Evolutionary conservation across 352 stramenopile species (phyloP), one percentile per base, ranked within the genome.

Genomic region (Globisporangium splendens): DNA sequence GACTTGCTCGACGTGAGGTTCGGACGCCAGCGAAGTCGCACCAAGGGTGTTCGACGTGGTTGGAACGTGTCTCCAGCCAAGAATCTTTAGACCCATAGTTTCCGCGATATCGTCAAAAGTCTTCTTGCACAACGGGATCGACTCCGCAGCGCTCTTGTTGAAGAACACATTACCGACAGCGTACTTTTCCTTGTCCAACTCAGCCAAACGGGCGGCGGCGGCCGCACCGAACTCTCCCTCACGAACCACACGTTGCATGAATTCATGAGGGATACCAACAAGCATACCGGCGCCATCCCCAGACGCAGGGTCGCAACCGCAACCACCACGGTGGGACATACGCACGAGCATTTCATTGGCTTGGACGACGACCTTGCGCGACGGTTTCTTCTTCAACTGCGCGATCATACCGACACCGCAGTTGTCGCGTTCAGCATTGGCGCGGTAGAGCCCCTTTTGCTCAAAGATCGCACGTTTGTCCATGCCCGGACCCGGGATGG

Each of bases 311-410:
- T 98, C 96, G 66, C 95, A 98, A 49, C 95, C 96, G 62, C 95
- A 98, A 54, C 94, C 95, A 47, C 95, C 81, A 52, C 96, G 77
- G 79, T 98, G 96, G 47, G 87, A 95, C 95, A 98, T 98, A 31
- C 95, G 86, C 60, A 98, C 89, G 31, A 98, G 85, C 95, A 99
- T 98, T 70, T 98, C 92, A 76, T 98, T 97, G 20, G 95, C 94
- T 69, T 98, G 87, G 28, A 97, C 79, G 20, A 99, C 94, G 31
- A 80, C 95, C 52, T 86, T 78, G 43, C 95, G 83, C 60, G 84
- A 96, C 22, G 90, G 79, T 55, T 97, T 68, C 54, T 92, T 97
- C 72, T 98, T 98, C n/a, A 99, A 75, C 44, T 95, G 94, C 20
- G 96, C 96, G 56, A 98, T 95, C 56, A 99, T 88, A 38, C 96